Percentiles rank a stretch among this genome's conserved stretches.
These are phyloP conservation scores for Alternaria atra DNA, from an alignment of 2,329 filamentous ascomycete species.

Conservation along the genomic window DNA sequence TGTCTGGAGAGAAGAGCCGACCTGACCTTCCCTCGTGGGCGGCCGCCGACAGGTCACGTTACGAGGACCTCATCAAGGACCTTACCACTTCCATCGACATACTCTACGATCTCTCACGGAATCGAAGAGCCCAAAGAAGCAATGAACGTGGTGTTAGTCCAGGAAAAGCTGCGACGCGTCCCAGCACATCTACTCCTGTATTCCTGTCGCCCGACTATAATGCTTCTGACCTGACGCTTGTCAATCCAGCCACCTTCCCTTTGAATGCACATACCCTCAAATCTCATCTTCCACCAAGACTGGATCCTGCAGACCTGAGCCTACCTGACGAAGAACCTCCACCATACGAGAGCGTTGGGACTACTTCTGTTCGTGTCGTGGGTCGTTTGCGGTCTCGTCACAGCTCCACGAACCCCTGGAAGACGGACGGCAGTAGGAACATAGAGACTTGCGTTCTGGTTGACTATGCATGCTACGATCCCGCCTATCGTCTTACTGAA, in stretches of 20 bases:
- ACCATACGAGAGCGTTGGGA: conserved; percentile 58
- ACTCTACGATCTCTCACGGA: conserved; percentile 77
- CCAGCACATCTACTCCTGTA: conserved; percentile 28
- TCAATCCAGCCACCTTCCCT: conserved; percentile 52
- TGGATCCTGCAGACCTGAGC: conserved; percentile 54
- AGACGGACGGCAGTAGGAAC: conserved; percentile 45
- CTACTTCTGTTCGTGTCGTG: conserved; percentile 56
- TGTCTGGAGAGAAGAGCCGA: conserved; percentile 49
- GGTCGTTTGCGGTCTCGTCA: conserved; percentile 53
- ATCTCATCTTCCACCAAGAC: conserved; percentile 52
- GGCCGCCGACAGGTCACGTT: conserved; percentile 76
- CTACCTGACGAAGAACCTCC: conserved; percentile 59
- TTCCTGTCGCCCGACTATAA: conserved; percentile 49
- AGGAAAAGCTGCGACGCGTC: conserved; percentile 32
- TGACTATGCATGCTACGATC: conserved; percentile 69
- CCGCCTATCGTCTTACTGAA: conserved; percentile 58
- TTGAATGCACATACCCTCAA: conserved; percentile 31
- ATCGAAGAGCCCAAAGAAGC: conserved; percentile 59
- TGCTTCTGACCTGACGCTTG: conserved; percentile 55
- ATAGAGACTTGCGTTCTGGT: conserved; percentile 68
- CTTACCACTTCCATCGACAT: conserved; percentile 81
- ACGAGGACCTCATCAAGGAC: conserved; percentile 77
- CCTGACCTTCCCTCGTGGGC: conserved; percentile 49
- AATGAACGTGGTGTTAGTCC: conserved; percentile 27
- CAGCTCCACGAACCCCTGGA: conserved; percentile 51